Base-by-base conservation (phyloP, 2,329 filamentous ascomycete genomes). In the Aspergillus unguis region DNA sequence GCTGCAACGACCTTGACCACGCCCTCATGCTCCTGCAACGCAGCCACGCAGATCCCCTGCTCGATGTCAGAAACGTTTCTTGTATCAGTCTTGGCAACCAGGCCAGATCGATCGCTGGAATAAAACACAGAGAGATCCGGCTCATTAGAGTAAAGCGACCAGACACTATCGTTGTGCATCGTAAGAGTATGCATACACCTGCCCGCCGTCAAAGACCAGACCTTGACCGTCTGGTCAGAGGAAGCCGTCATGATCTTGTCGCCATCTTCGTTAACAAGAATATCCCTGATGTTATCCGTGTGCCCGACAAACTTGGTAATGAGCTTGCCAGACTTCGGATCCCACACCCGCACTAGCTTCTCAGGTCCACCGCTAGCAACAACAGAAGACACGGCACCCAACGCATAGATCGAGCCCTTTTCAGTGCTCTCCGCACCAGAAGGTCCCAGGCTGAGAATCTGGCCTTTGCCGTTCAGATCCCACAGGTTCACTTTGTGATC, bases 151-250 rank as follows among this genome's bases (percentile, higher is more conserved):
- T 88, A 95, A 25, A 99, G 79, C 1, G 90, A 95, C 94, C 94
- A 99, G 25, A 99, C 90, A 68, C 92, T 96, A 67, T 96, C 91
- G 67, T 95, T 95, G 74, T 99, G 94, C 94, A 99, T 99, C 50
- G 92, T 96, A 62, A 99, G 82, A 0, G 94, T 99, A 72, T 96
- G 90, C 87, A 97, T 92, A 78, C 94, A 99, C 62, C 94, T 83
- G 50, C 94, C 94, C 25, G 91, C 92, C 8, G 89, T 94, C 62
- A 97, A 86, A 60, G 92, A 96, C 94, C 94, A 99, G 53, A 97
- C 85, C 75, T 99, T 99, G 76, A 99, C 87, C 0, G 94, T 97
- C 73, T 95, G 91, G 70, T 99, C 94, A 1, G 92, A 92, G 62
- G 92, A 96, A 10, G 90, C 92, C 0, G 92, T 96, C 79, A 99